phyloP scores from a whole-genome alignment of 2,329 filamentous ascomycete genomes.

The Myotisia sp. region DNA sequence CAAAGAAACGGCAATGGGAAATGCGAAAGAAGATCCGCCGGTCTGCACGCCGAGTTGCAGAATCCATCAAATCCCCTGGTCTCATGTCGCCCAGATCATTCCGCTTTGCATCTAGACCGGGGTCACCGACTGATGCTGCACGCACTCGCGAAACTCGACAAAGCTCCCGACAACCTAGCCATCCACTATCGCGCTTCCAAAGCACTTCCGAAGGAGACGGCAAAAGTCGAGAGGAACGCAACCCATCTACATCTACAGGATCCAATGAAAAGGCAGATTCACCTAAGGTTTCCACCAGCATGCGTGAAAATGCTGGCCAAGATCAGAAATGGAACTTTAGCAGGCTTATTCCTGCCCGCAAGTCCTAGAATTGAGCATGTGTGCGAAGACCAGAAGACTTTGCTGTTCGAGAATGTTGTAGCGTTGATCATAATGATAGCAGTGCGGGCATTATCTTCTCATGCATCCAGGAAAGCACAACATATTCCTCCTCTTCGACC shows the following conservation, averaged over 20 bases:
- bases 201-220: neutral
- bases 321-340: conserved; percentile 1
- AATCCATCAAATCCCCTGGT: conserved; percentile 9
- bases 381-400: no score
- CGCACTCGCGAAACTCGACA: neutral
- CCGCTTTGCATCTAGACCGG: neutral
- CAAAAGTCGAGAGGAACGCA: no score
- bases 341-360: neutral
- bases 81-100: conserved; percentile 3
- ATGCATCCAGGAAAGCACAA: no score
- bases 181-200: conserved; percentile 2
- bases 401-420: no score
- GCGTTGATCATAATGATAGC: no score
- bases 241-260: no score
- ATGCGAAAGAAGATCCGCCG: conserved; percentile 56
- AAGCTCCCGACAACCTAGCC: neutral
- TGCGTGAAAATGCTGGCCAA: no score
- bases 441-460: no score
- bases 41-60: conserved; percentile 40
- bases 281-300: no score
- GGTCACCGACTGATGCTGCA: neutral
- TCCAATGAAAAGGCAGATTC: no score
- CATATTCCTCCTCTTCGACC: no score
- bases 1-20: conserved; percentile 76
- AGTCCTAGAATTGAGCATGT: neutral